These are phyloP conservation scores for Lentinula boryana DNA, from an alignment of 768 basidiomycete species.

Conservation along the genomic window DNA sequence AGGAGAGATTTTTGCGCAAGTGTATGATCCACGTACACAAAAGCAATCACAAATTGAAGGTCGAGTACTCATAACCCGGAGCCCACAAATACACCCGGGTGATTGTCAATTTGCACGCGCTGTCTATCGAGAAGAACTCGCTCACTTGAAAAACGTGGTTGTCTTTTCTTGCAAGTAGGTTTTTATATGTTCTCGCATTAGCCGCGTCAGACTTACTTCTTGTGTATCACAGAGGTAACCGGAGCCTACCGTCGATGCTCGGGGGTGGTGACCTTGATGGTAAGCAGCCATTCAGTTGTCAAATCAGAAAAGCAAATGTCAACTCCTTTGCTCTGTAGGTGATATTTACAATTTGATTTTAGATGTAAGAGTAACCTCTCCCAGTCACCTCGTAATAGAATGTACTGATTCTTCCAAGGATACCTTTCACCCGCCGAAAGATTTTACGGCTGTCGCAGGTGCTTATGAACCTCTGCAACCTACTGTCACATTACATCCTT, in stretches of 20 bases:
- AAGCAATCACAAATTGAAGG: constrained; percentile 26
- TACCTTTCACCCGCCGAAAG: constrained; percentile 24
- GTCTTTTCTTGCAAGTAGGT: constrained; percentile 45
- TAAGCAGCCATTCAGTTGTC: constrained; percentile 24
- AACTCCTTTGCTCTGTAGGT: constrained; percentile 14
- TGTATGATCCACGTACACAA: constrained; percentile 23
- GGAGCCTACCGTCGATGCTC: constrained; percentile 39
- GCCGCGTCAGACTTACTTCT: not conserved
- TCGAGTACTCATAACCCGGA: constrained; percentile 37
- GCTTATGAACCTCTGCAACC: constrained; percentile 30
- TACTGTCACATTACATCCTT: constrained; percentile 23
- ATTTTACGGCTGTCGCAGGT: constrained; percentile 20
- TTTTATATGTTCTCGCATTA: not conserved
- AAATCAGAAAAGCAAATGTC: constrained; percentile 8
- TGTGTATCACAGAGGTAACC: constrained; percentile 26
- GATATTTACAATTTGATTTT: constrained; percentile 45
- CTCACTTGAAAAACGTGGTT: constrained; percentile 37
- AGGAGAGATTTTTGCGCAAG: constrained; percentile 42
- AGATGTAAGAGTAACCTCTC: constrained; percentile 23
- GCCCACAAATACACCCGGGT: constrained; percentile 51
- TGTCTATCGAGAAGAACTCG: constrained; percentile 29
- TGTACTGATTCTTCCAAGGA: not conserved
- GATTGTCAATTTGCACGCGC: constrained; percentile 36
- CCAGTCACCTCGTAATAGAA: not conserved
- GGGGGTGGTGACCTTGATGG: constrained; percentile 53